Evolutionary conservation across 164 flowering plant species (phyloP).

Genomic region (Protea cynaroides): DNA sequence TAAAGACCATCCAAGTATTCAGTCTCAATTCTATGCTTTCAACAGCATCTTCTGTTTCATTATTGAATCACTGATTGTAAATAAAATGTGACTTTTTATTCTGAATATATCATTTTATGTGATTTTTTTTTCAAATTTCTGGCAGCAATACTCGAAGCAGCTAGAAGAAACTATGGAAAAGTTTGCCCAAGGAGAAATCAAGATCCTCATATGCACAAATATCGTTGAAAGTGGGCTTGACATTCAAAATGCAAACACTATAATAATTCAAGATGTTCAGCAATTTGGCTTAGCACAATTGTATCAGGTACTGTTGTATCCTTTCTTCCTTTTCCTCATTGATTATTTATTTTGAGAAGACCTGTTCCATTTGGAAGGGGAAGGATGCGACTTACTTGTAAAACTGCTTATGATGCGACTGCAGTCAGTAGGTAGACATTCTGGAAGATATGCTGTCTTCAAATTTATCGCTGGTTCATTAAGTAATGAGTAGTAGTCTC

Average conservation of each 20-base stretch:
- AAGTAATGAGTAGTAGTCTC: too few species aligned
- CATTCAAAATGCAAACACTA: slow-evolving; percentile 97
- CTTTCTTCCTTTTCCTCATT: slow-evolving; percentile 1
- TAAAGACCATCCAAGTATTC: too few species aligned
- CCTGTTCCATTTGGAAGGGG: background rate
- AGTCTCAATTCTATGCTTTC: too few species aligned
- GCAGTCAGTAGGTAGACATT: background rate
- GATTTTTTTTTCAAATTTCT: slow-evolving; percentile 7
- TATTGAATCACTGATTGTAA: background rate
- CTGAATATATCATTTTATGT: slow-evolving; percentile 1
- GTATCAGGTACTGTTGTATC: slow-evolving; percentile 59
- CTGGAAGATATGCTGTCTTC: background rate
- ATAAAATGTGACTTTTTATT: background rate
- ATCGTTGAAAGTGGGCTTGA: slow-evolving; percentile 99
- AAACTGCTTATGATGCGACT: background rate
- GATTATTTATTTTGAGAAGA: background rate
- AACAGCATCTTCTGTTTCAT: background rate
- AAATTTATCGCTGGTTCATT: too few species aligned
- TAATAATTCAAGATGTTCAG: slow-evolving; percentile 93
- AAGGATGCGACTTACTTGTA: background rate
- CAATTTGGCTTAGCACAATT: slow-evolving; percentile 94
- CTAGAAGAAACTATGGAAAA: slow-evolving; percentile 93
- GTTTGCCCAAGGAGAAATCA: slow-evolving; percentile 69
- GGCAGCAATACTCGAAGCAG: slow-evolving; percentile 93
- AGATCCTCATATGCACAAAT: slow-evolving; percentile 88